Percentiles rank a stretch among this genome's conserved stretches.
phyloP scores from a whole-genome alignment of 345 rosid species.

The Erysimum cheiranthoides region DNA sequence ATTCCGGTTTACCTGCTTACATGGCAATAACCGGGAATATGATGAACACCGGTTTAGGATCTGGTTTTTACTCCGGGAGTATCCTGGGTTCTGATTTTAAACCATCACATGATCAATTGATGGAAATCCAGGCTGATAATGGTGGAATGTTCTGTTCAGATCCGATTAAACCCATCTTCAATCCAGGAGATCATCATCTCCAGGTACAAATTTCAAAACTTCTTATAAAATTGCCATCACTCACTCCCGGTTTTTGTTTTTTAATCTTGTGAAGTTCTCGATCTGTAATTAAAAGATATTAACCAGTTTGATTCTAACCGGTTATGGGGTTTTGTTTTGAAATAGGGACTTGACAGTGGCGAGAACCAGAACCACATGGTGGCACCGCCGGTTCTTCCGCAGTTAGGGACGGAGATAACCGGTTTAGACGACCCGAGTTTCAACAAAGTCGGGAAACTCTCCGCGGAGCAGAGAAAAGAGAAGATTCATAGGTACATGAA shows the following conservation, averaged over 20 bases:
- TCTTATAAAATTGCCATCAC: neutral
- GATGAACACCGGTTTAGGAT: slow-evolving; percentile 49
- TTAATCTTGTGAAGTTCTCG: neutral
- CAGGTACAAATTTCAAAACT: slow-evolving; percentile 4
- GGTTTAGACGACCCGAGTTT: slow-evolving; percentile 74
- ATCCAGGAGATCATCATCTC: slow-evolving; percentile 71
- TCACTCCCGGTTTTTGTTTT: neutral
- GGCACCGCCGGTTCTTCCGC: slow-evolving; percentile 44
- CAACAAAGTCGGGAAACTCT: slow-evolving; percentile 73
- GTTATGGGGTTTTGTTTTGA: neutral
- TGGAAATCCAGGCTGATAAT: slow-evolving; percentile 71
- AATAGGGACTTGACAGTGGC: slow-evolving; percentile 25
- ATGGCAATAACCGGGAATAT: slow-evolving; percentile 50
- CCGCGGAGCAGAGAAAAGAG: slow-evolving; percentile 88
- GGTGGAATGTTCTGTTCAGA: slow-evolving; percentile 67
- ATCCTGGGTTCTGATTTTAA: slow-evolving; percentile 52
- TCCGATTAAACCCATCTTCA: slow-evolving; percentile 53
- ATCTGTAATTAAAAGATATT: neutral
- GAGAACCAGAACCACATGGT: slow-evolving; percentile 43
- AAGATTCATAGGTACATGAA: slow-evolving; percentile 94
- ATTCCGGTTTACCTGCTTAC: slow-evolving; percentile 52
- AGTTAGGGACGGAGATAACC: slow-evolving; percentile 50
- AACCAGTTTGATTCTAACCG: slow-evolving; percentile 1
- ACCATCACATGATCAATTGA: slow-evolving; percentile 62
- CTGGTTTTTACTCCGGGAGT: slow-evolving; percentile 55